phyloP scores from a whole-genome alignment of 1,284 basidiomycete species.

The Omphalotus olearius region DNA sequence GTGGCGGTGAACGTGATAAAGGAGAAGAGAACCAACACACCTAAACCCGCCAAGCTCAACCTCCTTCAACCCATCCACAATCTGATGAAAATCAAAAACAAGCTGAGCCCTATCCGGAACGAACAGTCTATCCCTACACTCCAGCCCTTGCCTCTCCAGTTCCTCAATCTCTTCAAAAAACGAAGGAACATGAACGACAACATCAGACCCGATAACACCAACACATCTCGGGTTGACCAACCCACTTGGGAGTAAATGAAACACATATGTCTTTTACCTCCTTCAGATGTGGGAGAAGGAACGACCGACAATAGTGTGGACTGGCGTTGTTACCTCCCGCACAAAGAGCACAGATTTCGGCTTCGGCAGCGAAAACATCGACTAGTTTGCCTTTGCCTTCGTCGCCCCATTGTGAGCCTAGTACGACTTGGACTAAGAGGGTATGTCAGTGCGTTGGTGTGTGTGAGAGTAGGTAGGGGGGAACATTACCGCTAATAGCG shows the following conservation, averaged over 20 bases:
- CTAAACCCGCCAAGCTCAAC: slow-evolving; percentile 92
- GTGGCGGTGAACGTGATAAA: not conserved
- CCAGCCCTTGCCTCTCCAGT: slow-evolving; percentile 82
- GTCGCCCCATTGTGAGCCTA: slow-evolving; percentile 94
- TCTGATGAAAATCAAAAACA: slow-evolving; percentile 99
- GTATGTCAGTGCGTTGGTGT: not conserved
- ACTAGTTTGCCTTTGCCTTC: slow-evolving; percentile 97
- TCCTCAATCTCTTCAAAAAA: slow-evolving; percentile 94
- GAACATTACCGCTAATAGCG: slow-evolving; percentile 7
- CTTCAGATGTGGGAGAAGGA: slow-evolving; percentile 59
- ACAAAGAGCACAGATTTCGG: slow-evolving; percentile 93
- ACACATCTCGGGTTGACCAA: slow-evolving; percentile 87
- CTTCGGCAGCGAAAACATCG: slow-evolving; percentile 85
- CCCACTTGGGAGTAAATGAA: slow-evolving; percentile 96
- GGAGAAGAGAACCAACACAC: slow-evolving; percentile 30
- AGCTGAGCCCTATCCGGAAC: slow-evolving; percentile 96
- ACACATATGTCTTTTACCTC: slow-evolving; percentile 85
- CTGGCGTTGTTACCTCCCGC: slow-evolving; percentile 99
- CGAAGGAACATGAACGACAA: slow-evolving; percentile 93
- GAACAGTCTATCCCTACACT: slow-evolving; percentile 84
- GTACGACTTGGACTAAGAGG: slow-evolving; percentile 45
- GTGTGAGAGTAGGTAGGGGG: not conserved
- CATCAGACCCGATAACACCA: slow-evolving; percentile 90
- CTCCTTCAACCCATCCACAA: slow-evolving; percentile 98
- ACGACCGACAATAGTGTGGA: slow-evolving; percentile 97